These are phyloP conservation scores for Paraphaeosphaeria sporulosa DNA, from an alignment of 2,329 filamentous ascomycete genomes.

Conservation along the genomic window DNA sequence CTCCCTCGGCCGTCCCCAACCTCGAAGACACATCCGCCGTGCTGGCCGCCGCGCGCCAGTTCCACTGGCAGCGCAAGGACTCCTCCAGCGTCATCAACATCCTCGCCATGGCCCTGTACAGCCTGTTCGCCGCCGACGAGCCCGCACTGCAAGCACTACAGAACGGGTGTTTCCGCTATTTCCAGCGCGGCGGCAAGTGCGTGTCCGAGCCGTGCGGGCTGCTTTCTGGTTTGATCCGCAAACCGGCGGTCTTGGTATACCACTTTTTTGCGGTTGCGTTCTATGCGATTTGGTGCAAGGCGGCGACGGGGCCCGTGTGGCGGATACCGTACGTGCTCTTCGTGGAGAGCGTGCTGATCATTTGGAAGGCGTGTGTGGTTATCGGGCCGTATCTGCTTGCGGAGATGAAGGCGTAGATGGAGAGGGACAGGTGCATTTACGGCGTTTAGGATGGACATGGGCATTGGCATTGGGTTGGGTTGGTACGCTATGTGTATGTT, in stretches of 20 bases:
- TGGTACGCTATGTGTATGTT: background rate
- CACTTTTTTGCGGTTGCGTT: conserved; percentile 97
- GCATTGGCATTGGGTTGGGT: too few species aligned
- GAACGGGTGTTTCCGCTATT: conserved; percentile 91
- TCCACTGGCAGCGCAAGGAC: conserved; percentile 88
- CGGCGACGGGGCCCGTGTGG: conserved; percentile 56
- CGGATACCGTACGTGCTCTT: conserved; percentile 61
- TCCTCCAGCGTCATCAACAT: conserved; percentile 93
- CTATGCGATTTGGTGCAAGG: conserved; percentile 78
- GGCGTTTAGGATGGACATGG: too few species aligned
- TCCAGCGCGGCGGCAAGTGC: conserved; percentile 74
- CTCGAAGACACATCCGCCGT: conserved; percentile 74
- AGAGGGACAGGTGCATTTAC: background rate
- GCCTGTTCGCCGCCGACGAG: conserved; percentile 83
- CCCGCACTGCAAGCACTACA: conserved; percentile 74
- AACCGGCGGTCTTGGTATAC: conserved; percentile 79
- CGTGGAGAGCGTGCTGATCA: conserved; percentile 71
- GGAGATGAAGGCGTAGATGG: conserved; percentile 61
- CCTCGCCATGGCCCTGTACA: conserved; percentile 92
- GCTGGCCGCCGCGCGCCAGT: conserved; percentile 71
- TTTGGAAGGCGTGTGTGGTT: conserved; percentile 82
- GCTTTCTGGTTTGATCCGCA: conserved; percentile 79
- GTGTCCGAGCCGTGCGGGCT: conserved; percentile 82
- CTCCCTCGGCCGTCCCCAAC: conserved; percentile 71
- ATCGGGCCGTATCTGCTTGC: conserved; percentile 82